A percentile compares a stretch with the other conserved stretches of the same genome.
Conservation (phyloP, 1,284 basidiomycete species). For the Cystobasidiaceae sp. region DNA sequence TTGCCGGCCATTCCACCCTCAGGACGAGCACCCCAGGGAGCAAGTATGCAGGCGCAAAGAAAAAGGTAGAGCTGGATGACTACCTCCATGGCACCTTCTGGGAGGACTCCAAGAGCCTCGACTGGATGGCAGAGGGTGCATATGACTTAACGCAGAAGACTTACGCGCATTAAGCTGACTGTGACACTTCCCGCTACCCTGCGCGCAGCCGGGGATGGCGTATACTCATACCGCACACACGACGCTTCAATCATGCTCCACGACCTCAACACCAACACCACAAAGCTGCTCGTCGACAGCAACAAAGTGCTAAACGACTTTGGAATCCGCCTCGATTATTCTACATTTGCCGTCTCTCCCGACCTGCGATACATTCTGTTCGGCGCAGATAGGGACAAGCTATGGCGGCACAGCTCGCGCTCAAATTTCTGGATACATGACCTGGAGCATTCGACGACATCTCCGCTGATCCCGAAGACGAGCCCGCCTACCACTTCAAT, state of each 20-base stretch:
- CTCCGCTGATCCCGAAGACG: slow-evolving; percentile 61
- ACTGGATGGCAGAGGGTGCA: slow-evolving; percentile 91
- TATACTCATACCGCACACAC: slow-evolving; percentile 61
- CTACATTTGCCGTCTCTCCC: slow-evolving; percentile 70
- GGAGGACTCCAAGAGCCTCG: slow-evolving; percentile 52
- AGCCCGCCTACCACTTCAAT: slow-evolving; percentile 66
- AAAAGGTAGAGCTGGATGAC: slow-evolving; percentile 68
- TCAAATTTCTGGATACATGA: slow-evolving; percentile 82
- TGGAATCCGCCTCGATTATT: slow-evolving; percentile 55
- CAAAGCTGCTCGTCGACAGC: slow-evolving; percentile 57
- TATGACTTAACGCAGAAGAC: too few species aligned
- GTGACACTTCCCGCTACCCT: too few species aligned
- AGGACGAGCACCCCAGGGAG: neutral
- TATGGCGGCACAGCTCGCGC: slow-evolving; percentile 87
- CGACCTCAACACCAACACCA: slow-evolving; percentile 68
- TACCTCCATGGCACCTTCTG: slow-evolving; percentile 82
- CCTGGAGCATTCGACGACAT: slow-evolving; percentile 60
- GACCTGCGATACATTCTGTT: slow-evolving; percentile 82
- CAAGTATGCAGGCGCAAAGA: slow-evolving; percentile 14
- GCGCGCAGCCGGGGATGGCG: slow-evolving; percentile 75
- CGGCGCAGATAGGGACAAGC: slow-evolving; percentile 61
- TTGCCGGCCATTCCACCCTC: slow-evolving; percentile 6
- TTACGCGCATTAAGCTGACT: too few species aligned
- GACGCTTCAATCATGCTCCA: slow-evolving; percentile 66
- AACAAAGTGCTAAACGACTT: slow-evolving; percentile 56